A percentile compares a stretch with the other conserved stretches of the same genome.
Evolutionary conservation across 2,329 filamentous ascomycete species (phyloP).

Genomic region (Cercospora janseana): DNA sequence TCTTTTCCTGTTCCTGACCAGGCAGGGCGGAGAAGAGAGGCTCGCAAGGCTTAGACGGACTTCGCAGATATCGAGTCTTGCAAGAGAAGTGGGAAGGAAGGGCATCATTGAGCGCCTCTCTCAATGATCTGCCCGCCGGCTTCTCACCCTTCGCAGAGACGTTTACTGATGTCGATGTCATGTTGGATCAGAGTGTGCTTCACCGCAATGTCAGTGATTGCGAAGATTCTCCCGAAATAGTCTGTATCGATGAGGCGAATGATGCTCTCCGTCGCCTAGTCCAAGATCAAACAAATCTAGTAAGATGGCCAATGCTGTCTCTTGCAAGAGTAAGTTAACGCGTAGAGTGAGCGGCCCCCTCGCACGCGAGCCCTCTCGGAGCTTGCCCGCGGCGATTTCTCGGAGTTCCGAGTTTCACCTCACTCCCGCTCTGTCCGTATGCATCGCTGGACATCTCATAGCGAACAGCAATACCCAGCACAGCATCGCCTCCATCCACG

Average conservation of each 20-base stretch:
- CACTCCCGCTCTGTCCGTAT: constrained; percentile 4
- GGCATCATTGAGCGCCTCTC: constrained; percentile 50
- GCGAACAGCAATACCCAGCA: not conserved
- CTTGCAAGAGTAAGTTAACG: not conserved
- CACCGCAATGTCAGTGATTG: not conserved
- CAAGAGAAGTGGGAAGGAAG: constrained; percentile 58
- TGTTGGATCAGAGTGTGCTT: constrained; percentile 1
- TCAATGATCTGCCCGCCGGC: constrained; percentile 20
- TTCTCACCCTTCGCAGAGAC: constrained; percentile 1
- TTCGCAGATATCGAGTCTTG: constrained; percentile 81
- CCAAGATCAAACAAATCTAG: too few relatives aligned
- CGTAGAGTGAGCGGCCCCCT: too few relatives aligned
- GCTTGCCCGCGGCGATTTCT: not conserved
- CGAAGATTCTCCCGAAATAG: too few relatives aligned
- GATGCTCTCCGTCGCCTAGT: too few relatives aligned
- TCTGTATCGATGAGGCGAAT: too few relatives aligned
- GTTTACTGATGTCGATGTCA: constrained; percentile 12
- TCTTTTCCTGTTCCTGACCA: constrained; percentile 68
- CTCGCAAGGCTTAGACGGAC: constrained; percentile 69
- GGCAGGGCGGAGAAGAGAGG: constrained; percentile 79
- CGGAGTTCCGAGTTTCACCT: not conserved
- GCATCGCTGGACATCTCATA: not conserved
- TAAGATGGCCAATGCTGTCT: too few relatives aligned
- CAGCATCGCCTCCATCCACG: not conserved
- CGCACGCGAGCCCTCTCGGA: constrained; percentile 1